phyloP scores from a whole-genome alignment of 2,329 filamentous ascomycete genomes.

The Penicillium corylophilum region DNA sequence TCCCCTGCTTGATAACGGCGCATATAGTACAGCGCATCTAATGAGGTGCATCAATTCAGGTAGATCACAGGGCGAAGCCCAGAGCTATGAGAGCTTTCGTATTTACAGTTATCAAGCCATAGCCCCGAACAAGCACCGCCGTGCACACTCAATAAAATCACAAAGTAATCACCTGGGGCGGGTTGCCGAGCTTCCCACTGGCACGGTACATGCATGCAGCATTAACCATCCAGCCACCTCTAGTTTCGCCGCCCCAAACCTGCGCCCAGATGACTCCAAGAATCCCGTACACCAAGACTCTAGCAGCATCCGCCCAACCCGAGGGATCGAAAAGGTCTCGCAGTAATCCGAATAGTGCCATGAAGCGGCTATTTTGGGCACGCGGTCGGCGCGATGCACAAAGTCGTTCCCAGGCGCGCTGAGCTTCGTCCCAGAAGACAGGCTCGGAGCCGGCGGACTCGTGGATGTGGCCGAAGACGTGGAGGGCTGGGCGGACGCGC shows the following conservation, averaged over 20 bases:
- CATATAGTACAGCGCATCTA: background rate
- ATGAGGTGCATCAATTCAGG: background rate
- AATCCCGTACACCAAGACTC: constrained; percentile 54
- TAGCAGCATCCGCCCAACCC: constrained; percentile 50
- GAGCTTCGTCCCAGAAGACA: constrained; percentile 72
- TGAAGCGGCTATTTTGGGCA: constrained; percentile 24
- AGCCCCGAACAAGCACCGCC: background rate
- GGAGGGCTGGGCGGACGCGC: constrained; percentile 70
- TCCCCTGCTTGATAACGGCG: background rate
- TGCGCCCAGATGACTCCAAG: constrained; percentile 60
- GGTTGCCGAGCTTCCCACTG: constrained; percentile 37
- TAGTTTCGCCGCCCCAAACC: constrained; percentile 56
- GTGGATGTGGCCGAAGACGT: constrained; percentile 86
- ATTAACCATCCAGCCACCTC: constrained; percentile 58
- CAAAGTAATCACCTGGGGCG: constrained; percentile 39
- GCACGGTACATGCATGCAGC: constrained; percentile 50
- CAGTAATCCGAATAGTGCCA: constrained; percentile 28
- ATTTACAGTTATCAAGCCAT: background rate
- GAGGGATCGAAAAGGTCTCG: constrained; percentile 37
- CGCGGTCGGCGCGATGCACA: constrained; percentile 40
- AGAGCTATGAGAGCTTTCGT: background rate
- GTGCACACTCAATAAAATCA: constrained; percentile 11
- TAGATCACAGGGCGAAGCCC: background rate
- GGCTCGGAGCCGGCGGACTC: constrained; percentile 68
- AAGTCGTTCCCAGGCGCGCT: constrained; percentile 69